These are phyloP conservation scores for Rutstroemia sydowiana DNA, from an alignment of 2,329 filamentous ascomycete genomes.

Conservation along the genomic window DNA sequence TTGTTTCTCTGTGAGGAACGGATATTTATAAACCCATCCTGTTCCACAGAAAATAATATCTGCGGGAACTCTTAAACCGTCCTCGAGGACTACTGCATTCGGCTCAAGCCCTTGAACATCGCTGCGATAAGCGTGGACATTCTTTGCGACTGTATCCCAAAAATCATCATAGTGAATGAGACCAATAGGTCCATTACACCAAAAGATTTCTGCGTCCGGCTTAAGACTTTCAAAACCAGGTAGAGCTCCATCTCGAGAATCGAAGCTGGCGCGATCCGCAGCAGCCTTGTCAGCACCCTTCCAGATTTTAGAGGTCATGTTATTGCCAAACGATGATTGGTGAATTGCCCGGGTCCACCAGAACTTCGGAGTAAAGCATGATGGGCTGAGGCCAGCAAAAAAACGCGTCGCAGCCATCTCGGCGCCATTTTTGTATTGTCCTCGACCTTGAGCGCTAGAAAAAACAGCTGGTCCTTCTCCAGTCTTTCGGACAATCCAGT, in stretches of 20 bases:
- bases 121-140: constrained; percentile 4
- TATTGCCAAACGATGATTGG: constrained; percentile 13
- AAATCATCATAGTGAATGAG: constrained; percentile 25
- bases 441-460: background rate
- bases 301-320: constrained; percentile 19
- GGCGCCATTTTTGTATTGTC: constrained; percentile 5
- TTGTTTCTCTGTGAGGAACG: constrained; percentile 22
- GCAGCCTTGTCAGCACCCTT: constrained; percentile 18
- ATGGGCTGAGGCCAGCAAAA: constrained; percentile 11
- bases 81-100: constrained; percentile 14
- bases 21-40: constrained; percentile 21
- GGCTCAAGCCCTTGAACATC: constrained; percentile 16
- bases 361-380: constrained; percentile 10
- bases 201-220: constrained; percentile 18
- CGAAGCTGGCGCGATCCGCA: constrained; percentile 21
- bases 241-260: constrained; percentile 16
- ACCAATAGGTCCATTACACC: constrained; percentile 25
- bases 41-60: constrained; percentile 26
- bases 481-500: background rate
- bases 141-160: constrained; percentile 21
- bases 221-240: constrained; percentile 7
- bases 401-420: constrained; percentile 18
- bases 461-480: background rate
- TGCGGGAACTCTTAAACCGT: constrained; percentile 14
- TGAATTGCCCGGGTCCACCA: constrained; percentile 13